phyloP scores from a whole-genome alignment of 148 eudicot genomes.

The Nyssa sinensis region DNA sequence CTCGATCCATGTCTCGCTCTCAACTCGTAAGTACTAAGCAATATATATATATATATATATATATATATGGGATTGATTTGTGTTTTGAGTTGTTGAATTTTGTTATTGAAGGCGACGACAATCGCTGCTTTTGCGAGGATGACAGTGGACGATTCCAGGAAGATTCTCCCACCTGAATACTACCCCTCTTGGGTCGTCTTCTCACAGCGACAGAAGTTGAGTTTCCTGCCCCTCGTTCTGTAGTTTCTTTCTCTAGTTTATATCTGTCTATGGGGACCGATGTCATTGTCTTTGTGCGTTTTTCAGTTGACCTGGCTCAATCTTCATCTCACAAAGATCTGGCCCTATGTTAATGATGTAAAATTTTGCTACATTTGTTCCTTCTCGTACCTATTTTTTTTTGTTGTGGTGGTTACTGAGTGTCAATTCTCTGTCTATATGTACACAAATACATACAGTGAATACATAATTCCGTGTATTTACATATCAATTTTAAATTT shows the following conservation, averaged over 20 bases:
- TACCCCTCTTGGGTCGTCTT: constrained; percentile 98
- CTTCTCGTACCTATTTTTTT: too few relatives aligned
- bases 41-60: not conserved
- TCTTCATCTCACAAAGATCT: constrained; percentile 73
- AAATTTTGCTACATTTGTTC: not conserved
- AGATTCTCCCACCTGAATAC: constrained; percentile 68
- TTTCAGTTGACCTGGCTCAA: constrained; percentile 93
- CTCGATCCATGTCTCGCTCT: constrained; percentile 71
- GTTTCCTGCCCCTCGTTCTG: too few relatives aligned
- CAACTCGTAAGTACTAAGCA: constrained; percentile 42
- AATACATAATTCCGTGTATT: not conserved
- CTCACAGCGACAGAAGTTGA: constrained; percentile 83
- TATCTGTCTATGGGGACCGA: not conserved
- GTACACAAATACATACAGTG: not conserved
- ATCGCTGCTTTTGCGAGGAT: constrained; percentile 90
- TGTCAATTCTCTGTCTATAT: not conserved
- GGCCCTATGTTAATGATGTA: constrained; percentile 90
- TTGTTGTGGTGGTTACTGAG: not conserved
- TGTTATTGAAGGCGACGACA: constrained; percentile 52
- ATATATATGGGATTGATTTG: not conserved
- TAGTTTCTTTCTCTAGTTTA: not conserved
- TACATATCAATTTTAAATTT: not conserved
- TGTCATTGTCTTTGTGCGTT: constrained; percentile 7
- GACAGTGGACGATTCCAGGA: constrained; percentile 95
- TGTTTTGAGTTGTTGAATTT: constrained; percentile 3